Base-by-base conservation (phyloP, 371 early-diverging fungal species). In the Circinella minor region DNA sequence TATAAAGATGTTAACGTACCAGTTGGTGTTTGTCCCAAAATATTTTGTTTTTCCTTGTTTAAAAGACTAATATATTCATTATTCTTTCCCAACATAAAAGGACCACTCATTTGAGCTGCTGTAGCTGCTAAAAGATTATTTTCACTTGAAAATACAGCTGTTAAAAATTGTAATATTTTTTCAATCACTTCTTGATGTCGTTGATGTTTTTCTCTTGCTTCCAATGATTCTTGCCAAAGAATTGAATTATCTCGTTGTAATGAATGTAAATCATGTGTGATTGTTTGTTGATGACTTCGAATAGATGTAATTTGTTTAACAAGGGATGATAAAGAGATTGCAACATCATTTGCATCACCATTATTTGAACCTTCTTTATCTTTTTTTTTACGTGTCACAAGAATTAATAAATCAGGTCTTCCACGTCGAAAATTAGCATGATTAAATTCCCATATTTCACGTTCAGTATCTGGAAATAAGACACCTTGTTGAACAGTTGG, bases 101-200 rank as follows among this genome's bases (percentile, higher is more conserved):
- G 65, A 27, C 68, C 64, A 20, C 46, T 70, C 61, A 70, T 47
- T 51, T 70, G 65, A 10, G 47, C 37, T 15, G 36, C 6, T 6
- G 57, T 43, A 3, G 61, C 65, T 15, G 61, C 51, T 14, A 62
- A 38, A 3, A 59, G 9, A 27, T 65, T 70, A 20, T 61, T 20
- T 59, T 69, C 71, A 51, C 65, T 76, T 2, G 76, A 68, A 63
- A 80, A 93, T 38, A 94, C 85, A 1, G 90, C 83, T 0, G 93
- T 92, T 70, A 94, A 71, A 73, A 94, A 94, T 34, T 89, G 82
- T 57, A 93, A 64, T 34, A 94, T 93, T 78, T 95, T 96, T 82
- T 96, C 93, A 59, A 97, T 96, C 2, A 92, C 94, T 5, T 90
- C 91, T 78, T 97, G 95, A 74, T 97, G 97, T 55, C 88, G 79